Percentiles rank a stretch among this genome's conserved stretches.
phyloP scores from a whole-genome alignment of 306 rosid species.

The Ormosia semicastrata region DNA sequence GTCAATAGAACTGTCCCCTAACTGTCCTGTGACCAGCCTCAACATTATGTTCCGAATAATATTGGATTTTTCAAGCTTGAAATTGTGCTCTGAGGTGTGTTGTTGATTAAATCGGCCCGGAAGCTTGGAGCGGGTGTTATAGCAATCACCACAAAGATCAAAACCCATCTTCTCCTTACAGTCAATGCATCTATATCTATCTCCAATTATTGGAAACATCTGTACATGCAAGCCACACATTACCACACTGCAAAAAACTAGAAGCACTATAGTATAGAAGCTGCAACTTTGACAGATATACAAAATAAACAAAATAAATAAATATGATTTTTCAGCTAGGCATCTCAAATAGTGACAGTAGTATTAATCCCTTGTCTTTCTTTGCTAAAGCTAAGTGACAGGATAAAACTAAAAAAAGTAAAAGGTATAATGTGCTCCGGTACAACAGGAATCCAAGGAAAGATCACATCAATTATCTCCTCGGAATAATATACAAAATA shows the following conservation, averaged over 20 bases:
- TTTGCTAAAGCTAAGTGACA: neutral
- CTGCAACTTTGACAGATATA: neutral
- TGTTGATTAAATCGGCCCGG: constrained; percentile 96
- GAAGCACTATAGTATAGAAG: neutral
- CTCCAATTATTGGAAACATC: constrained; percentile 72
- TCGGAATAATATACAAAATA: neutral
- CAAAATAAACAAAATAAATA: neutral
- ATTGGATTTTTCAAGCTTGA: constrained; percentile 33
- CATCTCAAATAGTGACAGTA: neutral
- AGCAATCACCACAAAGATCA: constrained; percentile 81
- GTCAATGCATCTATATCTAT: constrained; percentile 74
- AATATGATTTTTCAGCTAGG: neutral
- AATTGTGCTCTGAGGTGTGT: constrained; percentile 77
- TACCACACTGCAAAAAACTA: neutral
- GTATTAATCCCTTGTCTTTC: too few species aligned
- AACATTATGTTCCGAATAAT: constrained; percentile 20
- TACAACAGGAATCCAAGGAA: neutral
- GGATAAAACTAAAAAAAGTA: neutral
- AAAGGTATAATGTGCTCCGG: neutral
- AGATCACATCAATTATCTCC: neutral
- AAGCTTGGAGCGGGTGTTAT: constrained; percentile 58
- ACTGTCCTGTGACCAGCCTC: constrained; percentile 32
- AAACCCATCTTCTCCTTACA: constrained; percentile 66
- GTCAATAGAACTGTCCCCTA: constrained; percentile 33
- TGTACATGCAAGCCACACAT: constrained; percentile 32